Evolutionary conservation across 768 basidiomycete species (phyloP).

Genomic region (Dendrothele bispora): DNA sequence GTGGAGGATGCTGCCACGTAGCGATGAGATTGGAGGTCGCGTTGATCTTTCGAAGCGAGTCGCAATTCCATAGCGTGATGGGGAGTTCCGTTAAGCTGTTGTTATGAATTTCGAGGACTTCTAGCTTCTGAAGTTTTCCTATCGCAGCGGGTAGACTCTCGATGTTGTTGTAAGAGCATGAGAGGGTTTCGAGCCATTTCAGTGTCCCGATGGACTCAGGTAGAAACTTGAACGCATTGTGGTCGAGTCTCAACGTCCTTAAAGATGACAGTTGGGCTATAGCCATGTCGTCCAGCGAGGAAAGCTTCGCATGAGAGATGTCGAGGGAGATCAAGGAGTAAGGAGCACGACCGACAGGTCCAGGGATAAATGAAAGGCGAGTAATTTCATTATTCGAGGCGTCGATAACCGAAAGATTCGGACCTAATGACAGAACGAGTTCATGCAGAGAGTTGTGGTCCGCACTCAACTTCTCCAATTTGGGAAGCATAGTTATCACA

Average conservation of each 20-base stretch:
- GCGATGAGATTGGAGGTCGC: slow-evolving; percentile 85
- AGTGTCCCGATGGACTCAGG: slow-evolving; percentile 85
- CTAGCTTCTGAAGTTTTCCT: slow-evolving; percentile 72
- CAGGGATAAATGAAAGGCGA: slow-evolving; percentile 61
- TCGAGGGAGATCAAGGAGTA: slow-evolving; percentile 76
- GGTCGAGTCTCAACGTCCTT: slow-evolving; percentile 70
- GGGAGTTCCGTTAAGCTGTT: slow-evolving; percentile 85
- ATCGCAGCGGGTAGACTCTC: slow-evolving; percentile 73
- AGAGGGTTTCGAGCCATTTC: slow-evolving; percentile 65
- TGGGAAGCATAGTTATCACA: slow-evolving; percentile 65
- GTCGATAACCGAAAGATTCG: slow-evolving; percentile 63
- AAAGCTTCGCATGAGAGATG: slow-evolving; percentile 85
- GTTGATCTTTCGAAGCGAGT: slow-evolving; percentile 71
- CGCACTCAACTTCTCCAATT: slow-evolving; percentile 65
- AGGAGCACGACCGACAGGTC: slow-evolving; percentile 40
- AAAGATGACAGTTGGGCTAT: slow-evolving; percentile 75
- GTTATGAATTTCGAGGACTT: slow-evolving; percentile 83
- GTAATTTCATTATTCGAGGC: slow-evolving; percentile 91
- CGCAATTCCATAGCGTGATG: slow-evolving; percentile 79
- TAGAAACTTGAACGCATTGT: slow-evolving; percentile 82
- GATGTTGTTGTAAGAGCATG: slow-evolving; percentile 91
- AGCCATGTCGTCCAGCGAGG: slow-evolving; percentile 73
- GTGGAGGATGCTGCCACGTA: slow-evolving; percentile 66
- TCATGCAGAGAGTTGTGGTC: slow-evolving; percentile 84
- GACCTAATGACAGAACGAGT: slow-evolving; percentile 75